Evolutionary conservation across 495 filamentous ascomycete species (phyloP).

Genomic region (Lasiosphaeria hispida): DNA sequence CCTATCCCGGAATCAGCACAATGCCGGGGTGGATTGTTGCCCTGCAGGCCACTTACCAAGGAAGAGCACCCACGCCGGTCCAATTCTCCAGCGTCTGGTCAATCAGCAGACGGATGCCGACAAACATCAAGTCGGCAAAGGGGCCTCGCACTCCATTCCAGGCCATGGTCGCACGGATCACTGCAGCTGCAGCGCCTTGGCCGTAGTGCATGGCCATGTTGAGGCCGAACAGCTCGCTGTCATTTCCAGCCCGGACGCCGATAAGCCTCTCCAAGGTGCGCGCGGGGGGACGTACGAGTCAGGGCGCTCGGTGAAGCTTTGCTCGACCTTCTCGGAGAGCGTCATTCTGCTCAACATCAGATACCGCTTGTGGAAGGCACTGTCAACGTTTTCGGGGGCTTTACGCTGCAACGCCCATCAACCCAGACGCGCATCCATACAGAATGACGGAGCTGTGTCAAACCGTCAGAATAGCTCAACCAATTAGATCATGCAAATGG

Average conservation of each 20-base stretch:
- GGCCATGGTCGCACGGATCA: slow-evolving; percentile 23
- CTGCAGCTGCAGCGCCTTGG: slow-evolving; percentile 17
- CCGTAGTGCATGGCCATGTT: slow-evolving; percentile 30
- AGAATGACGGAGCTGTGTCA: neutral
- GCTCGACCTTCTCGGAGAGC: slow-evolving; percentile 9
- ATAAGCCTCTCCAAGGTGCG: slow-evolving; percentile 14
- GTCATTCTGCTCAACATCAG: slow-evolving; percentile 9
- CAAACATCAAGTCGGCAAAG: slow-evolving; percentile 33
- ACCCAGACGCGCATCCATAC: neutral
- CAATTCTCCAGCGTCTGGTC: slow-evolving; percentile 35
- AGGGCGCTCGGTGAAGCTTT: slow-evolving; percentile 13
- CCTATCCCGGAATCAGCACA: neutral
- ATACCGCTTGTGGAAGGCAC: neutral
- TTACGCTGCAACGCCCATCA: slow-evolving; percentile 1
- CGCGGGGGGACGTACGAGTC: slow-evolving; percentile 17
- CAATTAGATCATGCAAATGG: too few relatives aligned
- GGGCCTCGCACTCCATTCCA: slow-evolving; percentile 33
- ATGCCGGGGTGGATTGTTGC: slow-evolving; percentile 7
- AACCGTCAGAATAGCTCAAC: too few relatives aligned
- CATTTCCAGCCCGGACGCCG: neutral
- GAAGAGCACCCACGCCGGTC: slow-evolving; percentile 25
- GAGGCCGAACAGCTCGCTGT: slow-evolving; percentile 10
- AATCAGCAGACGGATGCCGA: slow-evolving; percentile 26
- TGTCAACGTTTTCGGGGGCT: neutral
- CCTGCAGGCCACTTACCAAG: slow-evolving; percentile 25